Evolutionary conservation across 106 monocot species (phyloP).

Genomic region (Dioscorea zingiberensis): DNA sequence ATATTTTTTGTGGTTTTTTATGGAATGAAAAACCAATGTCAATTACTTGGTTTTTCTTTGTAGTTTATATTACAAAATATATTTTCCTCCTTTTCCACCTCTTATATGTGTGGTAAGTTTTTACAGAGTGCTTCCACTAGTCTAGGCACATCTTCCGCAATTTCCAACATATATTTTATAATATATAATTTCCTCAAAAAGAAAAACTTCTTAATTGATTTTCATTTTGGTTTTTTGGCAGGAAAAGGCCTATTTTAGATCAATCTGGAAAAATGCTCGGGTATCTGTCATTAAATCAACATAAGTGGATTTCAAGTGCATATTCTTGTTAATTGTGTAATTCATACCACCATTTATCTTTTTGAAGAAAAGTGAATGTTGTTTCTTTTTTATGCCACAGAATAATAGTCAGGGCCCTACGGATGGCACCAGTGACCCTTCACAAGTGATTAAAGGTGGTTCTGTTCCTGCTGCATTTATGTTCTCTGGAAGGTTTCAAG

Average conservation of each 20-base stretch:
- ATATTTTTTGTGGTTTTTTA: too few relatives aligned
- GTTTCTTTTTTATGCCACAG: constrained; percentile 30
- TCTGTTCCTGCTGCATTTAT: constrained; percentile 27
- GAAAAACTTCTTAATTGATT: constrained; percentile 15
- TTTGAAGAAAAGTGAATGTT: constrained; percentile 1
- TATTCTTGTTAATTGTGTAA: too few relatives aligned
- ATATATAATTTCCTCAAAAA: not conserved
- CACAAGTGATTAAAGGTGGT: constrained; percentile 39
- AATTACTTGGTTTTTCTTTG: too few relatives aligned
- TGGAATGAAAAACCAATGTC: too few relatives aligned
- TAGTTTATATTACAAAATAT: too few relatives aligned
- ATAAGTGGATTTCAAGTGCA: not conserved
- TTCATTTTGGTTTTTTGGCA: constrained; percentile 29
- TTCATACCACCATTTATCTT: constrained; percentile 3
- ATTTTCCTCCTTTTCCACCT: too few relatives aligned
- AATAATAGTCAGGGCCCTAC: constrained; percentile 37
- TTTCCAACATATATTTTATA: too few relatives aligned
- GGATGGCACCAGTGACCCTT: constrained; percentile 29
- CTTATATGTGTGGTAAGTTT: too few relatives aligned
- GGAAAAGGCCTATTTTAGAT: constrained; percentile 76
- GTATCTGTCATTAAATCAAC: constrained; percentile 19
- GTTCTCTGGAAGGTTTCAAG: constrained; percentile 32
- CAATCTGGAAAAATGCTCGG: constrained; percentile 69
- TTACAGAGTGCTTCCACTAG: too few relatives aligned
- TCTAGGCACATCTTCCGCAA: too few relatives aligned